Conservation (phyloP, 2,329 filamentous ascomycete genomes). For the Neurospora sp. region DNA sequence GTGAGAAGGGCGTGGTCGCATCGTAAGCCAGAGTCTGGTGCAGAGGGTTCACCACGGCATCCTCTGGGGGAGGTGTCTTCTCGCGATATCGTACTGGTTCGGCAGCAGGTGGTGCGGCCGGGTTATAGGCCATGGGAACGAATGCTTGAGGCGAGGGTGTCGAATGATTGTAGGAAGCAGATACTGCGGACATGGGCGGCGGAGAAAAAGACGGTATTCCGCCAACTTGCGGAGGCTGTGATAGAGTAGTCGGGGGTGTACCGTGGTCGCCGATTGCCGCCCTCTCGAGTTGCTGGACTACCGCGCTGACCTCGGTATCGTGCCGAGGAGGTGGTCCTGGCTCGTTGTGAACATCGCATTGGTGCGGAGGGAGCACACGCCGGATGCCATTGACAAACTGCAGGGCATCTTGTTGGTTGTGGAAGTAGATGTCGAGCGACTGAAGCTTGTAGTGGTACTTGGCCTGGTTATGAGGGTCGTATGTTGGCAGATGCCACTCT, state of each 20-base stretch:
- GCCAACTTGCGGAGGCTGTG: conserved; percentile 2
- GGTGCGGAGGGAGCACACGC: conserved; percentile 49
- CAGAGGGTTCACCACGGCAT: conserved; percentile 49
- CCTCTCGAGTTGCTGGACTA: conserved; percentile 65
- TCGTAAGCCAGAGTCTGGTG: conserved; percentile 48
- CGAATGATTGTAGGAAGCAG: conserved; percentile 15
- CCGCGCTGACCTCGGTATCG: conserved; percentile 47
- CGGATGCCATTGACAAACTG: conserved; percentile 60
- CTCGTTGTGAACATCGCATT: conserved; percentile 56
- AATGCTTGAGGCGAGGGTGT: conserved; percentile 31
- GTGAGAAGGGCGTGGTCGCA: conserved; percentile 40
- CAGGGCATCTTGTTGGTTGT: conserved; percentile 62
- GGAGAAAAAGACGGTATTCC: conserved; percentile 28
- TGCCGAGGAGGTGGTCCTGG: conserved; percentile 40
- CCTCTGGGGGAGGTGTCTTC: conserved; percentile 69
- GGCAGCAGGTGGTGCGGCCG: conserved; percentile 64
- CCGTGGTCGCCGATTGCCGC: conserved; percentile 56
- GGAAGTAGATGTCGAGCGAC: conserved; percentile 69
- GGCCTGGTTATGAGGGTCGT: conserved; percentile 61
- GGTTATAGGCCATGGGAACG: conserved; percentile 65
- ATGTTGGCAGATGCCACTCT: conserved; percentile 68
- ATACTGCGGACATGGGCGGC: conserved; percentile 29
- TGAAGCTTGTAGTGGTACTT: conserved; percentile 73
- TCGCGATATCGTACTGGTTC: conserved; percentile 63
- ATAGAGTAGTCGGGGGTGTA: conserved; percentile 20